Evolutionary conservation across 192 early-diverging fungal genomes (phyloP), one percentile per base, ranked within the genome.

Genomic region (Backusella australiensis): DNA sequence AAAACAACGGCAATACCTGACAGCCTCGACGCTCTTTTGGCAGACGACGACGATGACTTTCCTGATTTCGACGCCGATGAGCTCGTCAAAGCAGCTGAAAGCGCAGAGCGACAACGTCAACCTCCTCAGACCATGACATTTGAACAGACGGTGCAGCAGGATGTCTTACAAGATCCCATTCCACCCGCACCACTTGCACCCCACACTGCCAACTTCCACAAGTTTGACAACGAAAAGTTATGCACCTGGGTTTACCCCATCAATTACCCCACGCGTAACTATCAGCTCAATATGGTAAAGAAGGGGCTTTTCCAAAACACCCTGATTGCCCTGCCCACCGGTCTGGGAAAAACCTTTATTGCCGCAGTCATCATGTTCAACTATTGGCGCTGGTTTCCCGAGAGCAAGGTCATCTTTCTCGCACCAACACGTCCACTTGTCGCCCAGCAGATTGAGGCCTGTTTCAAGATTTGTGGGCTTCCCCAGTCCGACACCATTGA

Each of bases 301-400:
- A 86, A 85, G 1, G 90, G 92, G 3, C 81, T 98, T 35, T 91
- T 91, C 65, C 84, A 87, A 69, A 98, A 98, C 78, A 96, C 95
- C 19, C 85, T 98, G 14, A 95, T 97, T 4, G 90, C 94, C 6
- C 83, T 97, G 34, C 91, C 92, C 0, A 94, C 91, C 0, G 95
- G 95, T 63, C 86, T 97, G 69, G 97, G 97, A 63, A 98, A 98
- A 81, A 98, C 97, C 1, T 90, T 98, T 75, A 95, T 98, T 79
- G 97, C 97, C 0, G 95, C 95, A 6, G 97, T 98, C 0, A 93
- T 97, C 0, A 97, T 98, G 94, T 91, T 85, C 46, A 97, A 97
- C 77, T 90, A 91, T 78, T 93, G 88, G 71, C 90, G 94, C 17
- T 98, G 97, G 97, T 98, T 98, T 78, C 94, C 96, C 6, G 81